Conservation (phyloP, 495 filamentous ascomycete genomes). For the Aspergillus asperescens region DNA sequence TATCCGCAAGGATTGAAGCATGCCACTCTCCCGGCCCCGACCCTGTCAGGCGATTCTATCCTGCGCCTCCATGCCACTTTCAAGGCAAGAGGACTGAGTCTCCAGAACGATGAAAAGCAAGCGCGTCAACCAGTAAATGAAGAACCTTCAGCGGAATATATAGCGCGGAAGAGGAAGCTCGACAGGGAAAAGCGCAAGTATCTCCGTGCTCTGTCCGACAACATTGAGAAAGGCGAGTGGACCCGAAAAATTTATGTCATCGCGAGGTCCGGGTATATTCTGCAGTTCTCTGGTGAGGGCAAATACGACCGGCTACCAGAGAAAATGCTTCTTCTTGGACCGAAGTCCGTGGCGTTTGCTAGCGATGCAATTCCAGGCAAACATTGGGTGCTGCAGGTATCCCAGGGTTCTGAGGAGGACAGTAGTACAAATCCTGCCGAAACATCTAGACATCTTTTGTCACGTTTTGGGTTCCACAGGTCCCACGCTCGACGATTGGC, state of each 20-base stretch:
- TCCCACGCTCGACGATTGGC: constrained; percentile 56
- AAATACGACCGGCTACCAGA: constrained; percentile 78
- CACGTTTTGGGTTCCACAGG: constrained; percentile 62
- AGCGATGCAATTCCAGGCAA: constrained; percentile 88
- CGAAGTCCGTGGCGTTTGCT: constrained; percentile 86
- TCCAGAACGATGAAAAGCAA: constrained; percentile 37
- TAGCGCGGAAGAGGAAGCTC: constrained; percentile 36
- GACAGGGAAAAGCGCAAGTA: constrained; percentile 39
- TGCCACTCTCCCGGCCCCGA: constrained; percentile 45
- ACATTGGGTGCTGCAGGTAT: constrained; percentile 89
- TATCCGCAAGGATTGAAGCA: constrained; percentile 75
- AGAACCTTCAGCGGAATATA: constrained; percentile 22
- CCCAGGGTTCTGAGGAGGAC: constrained; percentile 64
- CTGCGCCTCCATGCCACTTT: constrained; percentile 48
- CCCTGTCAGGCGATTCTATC: constrained; percentile 53
- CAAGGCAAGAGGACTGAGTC: constrained; percentile 35
- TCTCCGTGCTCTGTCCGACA: constrained; percentile 51
- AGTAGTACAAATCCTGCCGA: constrained; percentile 45
- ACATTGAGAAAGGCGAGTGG: constrained; percentile 65
- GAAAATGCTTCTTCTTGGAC: constrained; percentile 75
- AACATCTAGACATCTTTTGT: constrained; percentile 57
- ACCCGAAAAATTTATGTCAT: constrained; percentile 79
- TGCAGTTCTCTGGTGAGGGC: constrained; percentile 84
- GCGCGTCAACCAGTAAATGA: constrained; percentile 20
- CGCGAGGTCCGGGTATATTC: constrained; percentile 72